Conservation (phyloP, 495 filamentous ascomycete genomes). For the Aspergillus hancockii region DNA sequence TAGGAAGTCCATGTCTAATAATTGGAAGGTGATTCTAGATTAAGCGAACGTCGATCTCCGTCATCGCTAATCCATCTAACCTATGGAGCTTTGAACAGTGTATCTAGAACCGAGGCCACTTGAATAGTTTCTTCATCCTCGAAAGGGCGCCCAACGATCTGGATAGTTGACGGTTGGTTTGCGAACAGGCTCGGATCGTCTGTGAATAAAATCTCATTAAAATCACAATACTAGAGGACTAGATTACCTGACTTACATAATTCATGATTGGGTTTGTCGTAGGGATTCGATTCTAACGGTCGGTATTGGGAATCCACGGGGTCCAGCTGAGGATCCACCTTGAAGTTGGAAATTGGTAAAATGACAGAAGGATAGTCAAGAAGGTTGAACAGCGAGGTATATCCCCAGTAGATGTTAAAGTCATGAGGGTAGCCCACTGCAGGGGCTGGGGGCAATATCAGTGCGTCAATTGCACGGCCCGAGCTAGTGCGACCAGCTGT, state of each 20-base stretch:
- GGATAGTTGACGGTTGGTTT: conserved; percentile 12
- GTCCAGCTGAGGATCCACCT: conserved; percentile 7
- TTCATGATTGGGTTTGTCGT: conserved; percentile 11
- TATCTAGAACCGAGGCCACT: conserved; percentile 1
- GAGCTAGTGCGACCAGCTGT: neutral
- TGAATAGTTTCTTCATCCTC: conserved; percentile 13
- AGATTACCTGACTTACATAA: conserved; percentile 6
- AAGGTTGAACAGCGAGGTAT: neutral
- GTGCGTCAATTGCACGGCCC: neutral
- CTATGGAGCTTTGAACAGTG: conserved; percentile 1
- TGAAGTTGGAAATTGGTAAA: conserved; percentile 7
- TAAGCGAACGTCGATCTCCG: neutral
- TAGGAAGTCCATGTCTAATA: neutral
- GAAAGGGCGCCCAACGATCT: conserved; percentile 14
- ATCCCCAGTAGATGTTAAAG: neutral
- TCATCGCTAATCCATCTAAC: neutral
- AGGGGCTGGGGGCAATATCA: neutral
- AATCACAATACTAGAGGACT: neutral
- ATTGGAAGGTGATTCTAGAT: neutral
- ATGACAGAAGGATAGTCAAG: neutral
- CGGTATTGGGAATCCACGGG: conserved; percentile 6
- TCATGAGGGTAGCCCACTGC: neutral
- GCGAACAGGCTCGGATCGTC: conserved; percentile 10
- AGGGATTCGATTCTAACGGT: conserved; percentile 8
- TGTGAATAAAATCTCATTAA: neutral